Percentiles rank a stretch among this genome's conserved stretches.
These are phyloP conservation scores for Globisporangium spiculum DNA, from an alignment of 352 stramenopile genomes.

Conservation along the genomic window DNA sequence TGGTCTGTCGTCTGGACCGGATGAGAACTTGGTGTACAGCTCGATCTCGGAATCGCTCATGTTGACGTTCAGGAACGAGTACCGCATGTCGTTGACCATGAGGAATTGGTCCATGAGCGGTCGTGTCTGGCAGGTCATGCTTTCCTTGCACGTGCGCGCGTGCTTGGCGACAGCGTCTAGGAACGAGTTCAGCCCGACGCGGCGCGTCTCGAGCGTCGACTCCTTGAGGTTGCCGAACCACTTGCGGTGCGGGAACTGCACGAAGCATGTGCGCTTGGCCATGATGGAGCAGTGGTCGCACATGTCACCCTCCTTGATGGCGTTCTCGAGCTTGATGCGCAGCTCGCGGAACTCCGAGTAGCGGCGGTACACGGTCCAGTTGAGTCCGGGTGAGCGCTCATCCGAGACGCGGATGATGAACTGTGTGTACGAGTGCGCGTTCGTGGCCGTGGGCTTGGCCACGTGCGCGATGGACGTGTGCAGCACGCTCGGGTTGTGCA, in stretches of 20 bases:
- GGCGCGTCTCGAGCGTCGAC: constrained; percentile 70
- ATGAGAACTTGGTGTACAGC: constrained; percentile 34
- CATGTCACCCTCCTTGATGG: constrained; percentile 63
- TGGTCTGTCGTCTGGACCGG: constrained; percentile 24
- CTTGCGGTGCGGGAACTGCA: constrained; percentile 75
- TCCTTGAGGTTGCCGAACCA: constrained; percentile 74
- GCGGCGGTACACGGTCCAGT: constrained; percentile 83
- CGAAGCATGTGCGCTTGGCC: constrained; percentile 75
- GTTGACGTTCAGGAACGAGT: constrained; percentile 85
- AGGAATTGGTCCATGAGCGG: constrained; percentile 86
- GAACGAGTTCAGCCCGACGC: constrained; percentile 71
- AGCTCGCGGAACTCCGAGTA: constrained; percentile 85
- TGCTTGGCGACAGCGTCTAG: constrained; percentile 74
- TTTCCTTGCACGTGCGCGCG: constrained; percentile 70
- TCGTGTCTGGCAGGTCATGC: constrained; percentile 66
- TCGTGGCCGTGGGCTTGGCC: constrained; percentile 50
- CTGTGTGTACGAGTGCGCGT: constrained; percentile 73
- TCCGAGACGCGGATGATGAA: constrained; percentile 86
- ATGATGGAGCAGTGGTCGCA: constrained; percentile 77
- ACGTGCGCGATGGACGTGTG: constrained; percentile 82
- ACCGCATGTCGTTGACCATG: constrained; percentile 87
- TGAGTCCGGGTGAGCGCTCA: constrained; percentile 57
- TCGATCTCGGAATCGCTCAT: constrained; percentile 63
- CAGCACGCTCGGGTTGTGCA: constrained; percentile 47
- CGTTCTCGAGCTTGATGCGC: constrained; percentile 58